These are phyloP conservation scores for Harringtonia lauricola DNA, from an alignment of 2,329 filamentous ascomycete genomes.

Conservation along the genomic window DNA sequence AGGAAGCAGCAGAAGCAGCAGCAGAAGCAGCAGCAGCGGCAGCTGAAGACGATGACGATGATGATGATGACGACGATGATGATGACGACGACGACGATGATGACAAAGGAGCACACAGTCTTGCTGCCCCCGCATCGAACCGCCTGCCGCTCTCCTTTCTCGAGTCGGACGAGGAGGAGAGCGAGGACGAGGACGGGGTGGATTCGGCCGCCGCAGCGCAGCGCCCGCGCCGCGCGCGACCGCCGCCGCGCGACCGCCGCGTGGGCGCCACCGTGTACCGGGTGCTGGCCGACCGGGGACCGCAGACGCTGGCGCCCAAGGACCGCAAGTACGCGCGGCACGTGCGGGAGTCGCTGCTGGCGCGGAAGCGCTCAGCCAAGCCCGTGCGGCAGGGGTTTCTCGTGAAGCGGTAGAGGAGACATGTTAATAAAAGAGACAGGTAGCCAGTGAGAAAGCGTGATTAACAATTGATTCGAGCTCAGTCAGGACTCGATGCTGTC, in stretches of 20 bases:
- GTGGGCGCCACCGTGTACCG: slow-evolving; percentile 45
- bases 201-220: neutral
- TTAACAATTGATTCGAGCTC: too few relatives aligned
- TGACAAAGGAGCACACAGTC: slow-evolving; percentile 15
- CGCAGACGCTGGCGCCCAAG: slow-evolving; percentile 37
- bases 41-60: slow-evolving; percentile 8
- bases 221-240: slow-evolving; percentile 7
- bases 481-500: too few relatives aligned
- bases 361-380: slow-evolving; percentile 26
- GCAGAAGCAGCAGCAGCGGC: slow-evolving; percentile 9
- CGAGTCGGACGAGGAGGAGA: slow-evolving; percentile 36
- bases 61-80: slow-evolving; percentile 13
- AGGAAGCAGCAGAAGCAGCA: neutral
- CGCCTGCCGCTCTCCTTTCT: slow-evolving; percentile 43
- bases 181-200: slow-evolving; percentile 14
- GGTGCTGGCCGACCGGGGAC: slow-evolving; percentile 31
- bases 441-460: too few relatives aligned
- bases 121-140: slow-evolving; percentile 23
- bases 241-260: slow-evolving; percentile 32
- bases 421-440: too few relatives aligned
- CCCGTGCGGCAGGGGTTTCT: slow-evolving; percentile 35
- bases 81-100: too few relatives aligned
- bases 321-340: slow-evolving; percentile 28
- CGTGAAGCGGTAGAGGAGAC: slow-evolving; percentile 21
- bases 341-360: slow-evolving; percentile 33